phyloP scores from a whole-genome alignment of 345 rosid genomes.

The Theobroma cacao region DNA sequence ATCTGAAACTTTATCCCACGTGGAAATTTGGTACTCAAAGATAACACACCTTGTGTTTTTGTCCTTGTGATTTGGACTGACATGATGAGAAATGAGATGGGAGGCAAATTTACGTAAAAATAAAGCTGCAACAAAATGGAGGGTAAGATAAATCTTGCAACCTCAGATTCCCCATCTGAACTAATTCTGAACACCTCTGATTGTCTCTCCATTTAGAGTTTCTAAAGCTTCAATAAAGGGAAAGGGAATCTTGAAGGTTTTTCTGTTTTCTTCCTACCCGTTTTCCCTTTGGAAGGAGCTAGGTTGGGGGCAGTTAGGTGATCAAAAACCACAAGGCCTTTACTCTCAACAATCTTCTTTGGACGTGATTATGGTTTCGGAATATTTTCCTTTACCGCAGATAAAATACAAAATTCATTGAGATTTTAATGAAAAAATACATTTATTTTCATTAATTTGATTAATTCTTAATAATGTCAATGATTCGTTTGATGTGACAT shows the following conservation, averaged over 20 bases:
- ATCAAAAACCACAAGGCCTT: no score
- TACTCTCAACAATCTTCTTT: no score
- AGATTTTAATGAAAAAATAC: no score
- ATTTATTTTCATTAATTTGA: no score
- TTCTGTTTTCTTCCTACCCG: background rate
- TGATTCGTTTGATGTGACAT: no score
- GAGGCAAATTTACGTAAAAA: background rate
- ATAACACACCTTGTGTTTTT: background rate
- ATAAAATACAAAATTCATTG: no score
- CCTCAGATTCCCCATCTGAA: constrained; percentile 3
- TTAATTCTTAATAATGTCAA: no score
- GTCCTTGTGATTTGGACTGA: background rate
- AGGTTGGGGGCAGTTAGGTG: background rate
- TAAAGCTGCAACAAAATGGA: background rate
- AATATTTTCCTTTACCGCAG: no score
- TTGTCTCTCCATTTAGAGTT: background rate
- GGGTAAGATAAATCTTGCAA: background rate
- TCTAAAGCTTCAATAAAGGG: background rate
- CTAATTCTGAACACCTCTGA: constrained; percentile 3
- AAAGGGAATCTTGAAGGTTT: background rate
- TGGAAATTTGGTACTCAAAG: background rate
- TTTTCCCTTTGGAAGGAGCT: background rate
- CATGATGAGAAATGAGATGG: no score
- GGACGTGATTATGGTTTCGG: no score
- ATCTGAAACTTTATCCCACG: background rate